Evolutionary conservation across 2,329 filamentous ascomycete species (phyloP), one percentile per base, ranked within the genome.

Genomic region (Thelonectria discophora): DNA sequence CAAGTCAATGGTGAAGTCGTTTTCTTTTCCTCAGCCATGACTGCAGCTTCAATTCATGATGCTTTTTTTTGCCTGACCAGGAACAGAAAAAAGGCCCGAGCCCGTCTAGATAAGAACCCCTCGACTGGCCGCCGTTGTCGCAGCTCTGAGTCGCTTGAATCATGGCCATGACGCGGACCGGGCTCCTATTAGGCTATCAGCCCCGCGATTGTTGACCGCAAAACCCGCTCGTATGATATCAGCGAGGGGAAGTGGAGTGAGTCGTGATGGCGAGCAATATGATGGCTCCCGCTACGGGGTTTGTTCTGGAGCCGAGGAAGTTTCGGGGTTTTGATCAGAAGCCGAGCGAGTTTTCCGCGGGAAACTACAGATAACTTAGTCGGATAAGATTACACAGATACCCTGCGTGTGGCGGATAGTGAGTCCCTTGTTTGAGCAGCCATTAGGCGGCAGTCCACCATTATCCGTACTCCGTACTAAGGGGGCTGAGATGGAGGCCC

Each of bases 281-380:
- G 13, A 39, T 12, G 18, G 43, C 54, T 48, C 27, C 39, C 24
- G 42, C 42, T 55, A 69, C 66, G 68, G 68, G 17, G n/a, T 24
- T 68, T 68, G 64, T 59, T 70, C 54, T 70, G 49, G 51, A 55
- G 40, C 58, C 68, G 61, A 62, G 15, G 47, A 46, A 20, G 46
- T 48, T 43, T 56, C 63, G 66, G 65, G 10, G 51, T 24, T 47
- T 18, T 61, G 65, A 60, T 24, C 45, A 47, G 43, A 49, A n/a
- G 27, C 67, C 67, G 67, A 61, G 13, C 17, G 53, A 43, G 49
- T 60, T 67, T 50, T 10, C 68, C 67, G 67, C 67, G 65, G 67
- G 53, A 66, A 65, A 69, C 60, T 27, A 24, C 21, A 24, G 21
- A 24, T 24, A n/a, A n/a, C n/a, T n/a, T n/a, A 24, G 21, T 24